Evolutionary conservation across 2,329 filamentous ascomycete species (phyloP).

Genomic region (Trichoderma sp.): DNA sequence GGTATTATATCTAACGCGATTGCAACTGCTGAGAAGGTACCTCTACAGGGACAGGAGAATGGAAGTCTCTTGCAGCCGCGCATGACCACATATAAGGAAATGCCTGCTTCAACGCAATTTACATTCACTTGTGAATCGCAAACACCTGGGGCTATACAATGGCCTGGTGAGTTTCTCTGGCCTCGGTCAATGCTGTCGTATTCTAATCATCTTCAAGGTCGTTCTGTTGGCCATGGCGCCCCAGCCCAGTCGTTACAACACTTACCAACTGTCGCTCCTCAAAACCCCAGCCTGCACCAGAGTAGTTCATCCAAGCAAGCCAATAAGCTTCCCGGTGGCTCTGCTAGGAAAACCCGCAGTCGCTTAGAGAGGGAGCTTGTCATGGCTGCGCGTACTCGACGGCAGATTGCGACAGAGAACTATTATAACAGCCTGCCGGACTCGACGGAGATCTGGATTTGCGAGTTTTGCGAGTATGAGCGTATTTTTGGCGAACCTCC

Average conservation of each 20-base stretch:
- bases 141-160: conserved; percentile 73
- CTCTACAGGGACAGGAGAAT: conserved; percentile 70
- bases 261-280: neutral
- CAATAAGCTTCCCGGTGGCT: conserved; percentile 29
- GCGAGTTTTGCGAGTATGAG: conserved; percentile 98
- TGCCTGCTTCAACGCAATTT: conserved; percentile 79
- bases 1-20: conserved; percentile 93
- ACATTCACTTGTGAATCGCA: conserved; percentile 95
- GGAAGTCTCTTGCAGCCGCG: conserved; percentile 74
- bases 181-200: neutral
- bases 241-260: conserved; percentile 3
- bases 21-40: conserved; percentile 75
- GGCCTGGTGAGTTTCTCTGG: conserved; percentile 54
- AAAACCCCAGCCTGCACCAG: conserved; percentile 25
- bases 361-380: conserved; percentile 69
- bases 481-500: conserved; percentile 88
- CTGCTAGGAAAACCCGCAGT: conserved; percentile 59
- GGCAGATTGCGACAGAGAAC: conserved; percentile 70
- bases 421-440: conserved; percentile 72
- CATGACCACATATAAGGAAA: conserved; percentile 52
- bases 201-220: conserved; percentile 5
- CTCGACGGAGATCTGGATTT: conserved; percentile 82
- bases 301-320: conserved; percentile 36
- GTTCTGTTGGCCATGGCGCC: neutral
- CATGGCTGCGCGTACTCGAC: conserved; percentile 72